Percentiles rank a stretch among this genome's conserved stretches.
Evolutionary conservation across 1,139 yeast species (phyloP).

Genomic region (Protomyces gravidus): DNA sequence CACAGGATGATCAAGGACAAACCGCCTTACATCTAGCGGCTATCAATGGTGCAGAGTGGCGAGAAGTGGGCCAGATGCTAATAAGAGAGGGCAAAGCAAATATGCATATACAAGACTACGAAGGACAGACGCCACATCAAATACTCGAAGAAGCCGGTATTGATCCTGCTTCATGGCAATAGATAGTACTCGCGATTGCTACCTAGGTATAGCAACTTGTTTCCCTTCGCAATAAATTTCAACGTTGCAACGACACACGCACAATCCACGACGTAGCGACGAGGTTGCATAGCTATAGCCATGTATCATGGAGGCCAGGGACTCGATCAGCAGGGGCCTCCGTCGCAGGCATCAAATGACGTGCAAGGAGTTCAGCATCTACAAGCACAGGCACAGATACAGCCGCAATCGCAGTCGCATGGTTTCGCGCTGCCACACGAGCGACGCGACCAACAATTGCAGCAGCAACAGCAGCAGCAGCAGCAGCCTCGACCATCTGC

Average conservation of each 20-base stretch:
- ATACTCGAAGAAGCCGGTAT: background rate
- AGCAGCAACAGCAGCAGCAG: background rate
- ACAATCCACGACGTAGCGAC: too few relatives aligned
- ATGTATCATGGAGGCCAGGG: conserved; percentile 1
- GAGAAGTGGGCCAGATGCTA: background rate
- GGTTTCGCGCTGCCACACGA: conserved; percentile 1
- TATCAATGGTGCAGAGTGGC: conserved; percentile 9
- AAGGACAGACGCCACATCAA: background rate
- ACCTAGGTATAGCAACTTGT: too few relatives aligned
- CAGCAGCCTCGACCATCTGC: background rate
- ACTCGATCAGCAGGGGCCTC: too few relatives aligned
- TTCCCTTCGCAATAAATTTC: too few relatives aligned
- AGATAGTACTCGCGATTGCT: too few relatives aligned
- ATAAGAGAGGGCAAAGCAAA: background rate
- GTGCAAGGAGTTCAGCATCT: background rate
- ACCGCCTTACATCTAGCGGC: conserved; percentile 6
- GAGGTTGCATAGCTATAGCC: too few relatives aligned
- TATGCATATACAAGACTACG: background rate
- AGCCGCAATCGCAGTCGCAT: background rate
- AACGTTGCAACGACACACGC: too few relatives aligned
- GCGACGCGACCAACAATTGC: background rate
- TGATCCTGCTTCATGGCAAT: background rate
- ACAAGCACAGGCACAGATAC: background rate
- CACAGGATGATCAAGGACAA: conserved; percentile 10
- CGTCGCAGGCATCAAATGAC: too few relatives aligned